phyloP scores from a whole-genome alignment of 2,329 filamentous ascomycete genomes.

The Raffaelea ambrosiae region DNA sequence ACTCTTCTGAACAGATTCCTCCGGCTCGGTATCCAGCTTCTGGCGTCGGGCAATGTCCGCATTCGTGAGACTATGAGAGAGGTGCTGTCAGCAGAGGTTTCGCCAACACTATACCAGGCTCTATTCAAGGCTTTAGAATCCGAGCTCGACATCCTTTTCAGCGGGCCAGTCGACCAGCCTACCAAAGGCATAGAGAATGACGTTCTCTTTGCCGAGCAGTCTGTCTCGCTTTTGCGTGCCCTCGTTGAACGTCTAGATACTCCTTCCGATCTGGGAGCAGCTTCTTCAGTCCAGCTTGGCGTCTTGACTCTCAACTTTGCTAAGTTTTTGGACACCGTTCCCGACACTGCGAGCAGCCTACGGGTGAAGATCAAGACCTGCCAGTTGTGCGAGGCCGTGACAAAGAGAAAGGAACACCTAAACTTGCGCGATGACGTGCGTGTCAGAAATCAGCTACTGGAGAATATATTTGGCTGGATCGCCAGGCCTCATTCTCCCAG shows the following conservation, averaged over 20 bases:
- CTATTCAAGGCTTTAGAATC: conserved; percentile 57
- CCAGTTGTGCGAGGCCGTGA: conserved; percentile 57
- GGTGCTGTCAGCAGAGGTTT: conserved; percentile 57
- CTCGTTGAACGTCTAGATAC: conserved; percentile 57
- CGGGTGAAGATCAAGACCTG: conserved; percentile 63
- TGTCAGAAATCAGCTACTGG: conserved; percentile 59
- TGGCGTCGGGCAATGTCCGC: conserved; percentile 55
- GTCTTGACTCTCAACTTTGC: conserved; percentile 57
- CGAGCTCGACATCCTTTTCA: conserved; percentile 55
- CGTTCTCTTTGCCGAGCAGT: conserved; percentile 59
- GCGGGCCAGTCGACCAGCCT: conserved; percentile 41
- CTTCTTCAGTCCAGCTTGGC: conserved; percentile 56
- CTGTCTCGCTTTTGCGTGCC: conserved; percentile 52
- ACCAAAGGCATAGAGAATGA: conserved; percentile 50
- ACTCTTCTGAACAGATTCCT: conserved; percentile 52
- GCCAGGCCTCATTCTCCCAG: conserved; percentile 48
- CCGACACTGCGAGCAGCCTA: conserved; percentile 46
- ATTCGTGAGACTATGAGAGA: conserved; percentile 61
- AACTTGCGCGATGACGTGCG: conserved; percentile 61
- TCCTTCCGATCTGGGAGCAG: conserved; percentile 52
- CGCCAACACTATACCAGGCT: conserved; percentile 50
- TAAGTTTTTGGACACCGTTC: conserved; percentile 53
- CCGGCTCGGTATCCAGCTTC: conserved; percentile 53
- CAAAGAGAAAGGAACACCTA: conserved; percentile 57
- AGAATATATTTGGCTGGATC: conserved; percentile 63